Evolutionary conservation across 495 filamentous ascomycete species (phyloP).

Genomic region (Penicillium argentinense): DNA sequence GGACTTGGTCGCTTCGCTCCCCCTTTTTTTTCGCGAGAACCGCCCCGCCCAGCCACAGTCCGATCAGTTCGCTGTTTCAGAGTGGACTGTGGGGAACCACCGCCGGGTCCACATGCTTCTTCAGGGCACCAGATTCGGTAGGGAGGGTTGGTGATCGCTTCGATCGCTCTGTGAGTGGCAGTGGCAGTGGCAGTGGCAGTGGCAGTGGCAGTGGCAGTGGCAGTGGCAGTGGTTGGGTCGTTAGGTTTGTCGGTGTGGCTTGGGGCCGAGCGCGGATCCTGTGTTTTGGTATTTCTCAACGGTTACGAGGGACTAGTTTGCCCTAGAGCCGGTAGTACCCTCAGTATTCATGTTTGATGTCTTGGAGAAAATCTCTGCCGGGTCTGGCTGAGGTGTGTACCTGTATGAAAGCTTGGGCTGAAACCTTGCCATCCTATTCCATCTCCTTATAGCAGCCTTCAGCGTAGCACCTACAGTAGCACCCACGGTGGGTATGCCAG

Average conservation of each 20-base stretch:
- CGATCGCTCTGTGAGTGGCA: not conserved
- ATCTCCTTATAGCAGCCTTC: no score
- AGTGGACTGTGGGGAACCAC: constrained; percentile 25
- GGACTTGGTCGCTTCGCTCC: not conserved
- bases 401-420: no score
- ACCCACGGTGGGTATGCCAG: no score
- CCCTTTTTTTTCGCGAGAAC: constrained; percentile 15
- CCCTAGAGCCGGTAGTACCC: no score
- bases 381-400: no score
- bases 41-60: constrained; percentile 22
- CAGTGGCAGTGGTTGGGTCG: constrained; percentile 1
- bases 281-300: no score
- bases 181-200: constrained; percentile 1
- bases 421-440: no score
- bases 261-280: constrained; percentile 5
- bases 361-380: no score
- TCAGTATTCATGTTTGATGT: no score
- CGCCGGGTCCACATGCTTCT: constrained; percentile 12
- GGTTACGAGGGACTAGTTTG: no score
- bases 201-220: constrained; percentile 8
- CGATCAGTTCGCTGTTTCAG: constrained; percentile 31
- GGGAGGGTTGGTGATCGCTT: constrained; percentile 6
- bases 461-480: no score
- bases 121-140: constrained; percentile 13
- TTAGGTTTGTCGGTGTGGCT: constrained; percentile 15